Base-by-base conservation (phyloP, 176 grass and related monocot genomes). In the Saccharum spontaneum region DNA sequence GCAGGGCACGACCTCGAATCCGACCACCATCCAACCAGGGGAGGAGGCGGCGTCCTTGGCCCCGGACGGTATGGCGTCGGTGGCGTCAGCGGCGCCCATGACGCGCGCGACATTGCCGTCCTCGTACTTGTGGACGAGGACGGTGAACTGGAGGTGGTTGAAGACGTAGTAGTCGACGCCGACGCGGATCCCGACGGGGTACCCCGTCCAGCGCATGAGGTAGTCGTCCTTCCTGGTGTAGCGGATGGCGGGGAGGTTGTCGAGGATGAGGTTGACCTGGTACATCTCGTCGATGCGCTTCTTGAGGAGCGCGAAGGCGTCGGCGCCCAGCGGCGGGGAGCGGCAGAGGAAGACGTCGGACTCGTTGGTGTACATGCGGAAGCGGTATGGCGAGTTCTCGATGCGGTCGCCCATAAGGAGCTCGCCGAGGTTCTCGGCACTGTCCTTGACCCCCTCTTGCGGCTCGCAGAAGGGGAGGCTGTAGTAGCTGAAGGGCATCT, bases 361-460 rank as follows among this genome's bases (percentile, higher is more conserved):
- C 30, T 90, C 90, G 82, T 94, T 94, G 79, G 82, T 85, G 85
- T 90, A 72, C 89, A 87, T 94, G 73, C 18, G 75, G 92, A 94
- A 94, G 67, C 82, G 89, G 83, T 94, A 94, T 57, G 92, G 89
- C 5, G 92, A 94, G 69, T 85, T 92, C 89, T 94, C 92, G 84
- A 94, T 94, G 84, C 89, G 92, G 87, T 94, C 92, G 52, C 89
- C 92, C 89, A 94, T 94, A 82, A 94, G 92, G 23, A 94, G 92
- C 85, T 94, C 92, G 5, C 89, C 92, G 17, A 94, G 92, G 82
- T 94, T 94, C 92, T 94, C 92, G 23, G 92, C 92, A 85, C 90
- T 91, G 85, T 91, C 89, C 92, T 92, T 94, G 74, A 92, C 52
- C 43, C 92, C 92, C 1, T 91, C 92, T 5, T 75, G 67, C 3